These are phyloP conservation scores for Pichia thaimueangensis DNA, from an alignment of 805 yeast species.

Conservation along the genomic window DNA sequence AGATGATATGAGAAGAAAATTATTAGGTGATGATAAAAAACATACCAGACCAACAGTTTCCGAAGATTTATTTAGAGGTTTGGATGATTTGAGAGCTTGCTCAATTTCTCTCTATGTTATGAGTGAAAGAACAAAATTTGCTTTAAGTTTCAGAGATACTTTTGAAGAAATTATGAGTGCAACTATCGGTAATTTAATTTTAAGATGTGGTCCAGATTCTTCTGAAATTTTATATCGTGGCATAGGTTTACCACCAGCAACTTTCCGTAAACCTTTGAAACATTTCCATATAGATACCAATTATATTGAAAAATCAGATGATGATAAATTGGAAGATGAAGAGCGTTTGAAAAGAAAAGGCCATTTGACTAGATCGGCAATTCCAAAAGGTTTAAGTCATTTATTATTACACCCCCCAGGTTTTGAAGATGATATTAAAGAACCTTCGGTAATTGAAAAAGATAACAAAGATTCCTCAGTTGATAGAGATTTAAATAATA, in stretches of 20 bases:
- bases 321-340: slow-evolving; percentile 38
- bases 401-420: slow-evolving; percentile 32
- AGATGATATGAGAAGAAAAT: slow-evolving; percentile 49
- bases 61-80: slow-evolving; percentile 44
- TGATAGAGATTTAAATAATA: slow-evolving; percentile 3
- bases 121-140: slow-evolving; percentile 61
- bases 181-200: slow-evolving; percentile 54
- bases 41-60: slow-evolving; percentile 56
- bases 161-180: slow-evolving; percentile 63
- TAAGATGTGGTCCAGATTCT: slow-evolving; percentile 59
- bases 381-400: slow-evolving; percentile 50
- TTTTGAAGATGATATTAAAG: neutral
- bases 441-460: slow-evolving; percentile 1
- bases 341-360: slow-evolving; percentile 44
- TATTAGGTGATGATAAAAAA: slow-evolving; percentile 50
- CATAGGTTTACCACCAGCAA: slow-evolving; percentile 55
- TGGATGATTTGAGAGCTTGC: slow-evolving; percentile 61
- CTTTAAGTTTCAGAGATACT: slow-evolving; percentile 56
- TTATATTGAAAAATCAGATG: slow-evolving; percentile 30
- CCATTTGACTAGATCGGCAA: slow-evolving; percentile 42
- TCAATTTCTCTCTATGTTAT: slow-evolving; percentile 57
- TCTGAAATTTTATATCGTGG: slow-evolving; percentile 43
- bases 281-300: slow-evolving; percentile 31
- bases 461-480: neutral
- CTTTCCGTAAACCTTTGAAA: slow-evolving; percentile 38